Evolutionary conservation across 352 stramenopile genomes (phyloP), one percentile per base, ranked within the genome.

Genomic region (Phytophthora vignae): DNA sequence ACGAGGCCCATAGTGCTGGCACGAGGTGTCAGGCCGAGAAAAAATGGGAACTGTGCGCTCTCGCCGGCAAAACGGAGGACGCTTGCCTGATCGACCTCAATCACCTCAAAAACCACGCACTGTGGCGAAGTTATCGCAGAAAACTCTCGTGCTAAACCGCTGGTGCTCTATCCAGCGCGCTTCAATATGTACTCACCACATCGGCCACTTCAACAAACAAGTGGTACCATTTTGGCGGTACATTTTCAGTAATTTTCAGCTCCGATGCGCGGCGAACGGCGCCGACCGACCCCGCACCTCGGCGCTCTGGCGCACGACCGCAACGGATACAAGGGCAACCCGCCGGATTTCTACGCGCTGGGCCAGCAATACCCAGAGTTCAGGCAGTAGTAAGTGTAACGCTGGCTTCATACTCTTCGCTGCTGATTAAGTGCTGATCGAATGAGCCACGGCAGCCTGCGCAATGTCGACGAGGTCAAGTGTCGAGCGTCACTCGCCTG

Each of bases 271-370:
- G 80, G 77, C 15, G 78, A 90, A 63, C 74, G 77, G 48, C 80
- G 87, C 7, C 74, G 78, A 6, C 74, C 82, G 33, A 95, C 89
- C 55, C 85, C 84, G 59, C 76, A 88, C 68, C 73, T 93, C 12
- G 83, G 85, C 67, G 82, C 85, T 19, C 75, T 77, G 21, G 74
- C 88, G 60, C 90, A 96, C 75, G 73, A 74, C 56, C 82, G 90
- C 27, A 96, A 96, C 65, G 85, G 84, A 46, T 96, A 96, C 76
- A 85, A 82, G 62, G 46, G 74, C 53, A 82, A 78, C 2, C 67
- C 83, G 22, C 90, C 90, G 4, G 82, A 96, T 68, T 96, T 96
- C 59, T 94, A 91, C 42, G 77, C 80, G n/a, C 69, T 96, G 22
- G 88, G 83, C 3, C 53, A 80, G 55, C 67, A 64, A 22, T 95